phyloP scores from a whole-genome alignment of 2,329 filamentous ascomycete species.

The Colletotrichum karsti region DNA sequence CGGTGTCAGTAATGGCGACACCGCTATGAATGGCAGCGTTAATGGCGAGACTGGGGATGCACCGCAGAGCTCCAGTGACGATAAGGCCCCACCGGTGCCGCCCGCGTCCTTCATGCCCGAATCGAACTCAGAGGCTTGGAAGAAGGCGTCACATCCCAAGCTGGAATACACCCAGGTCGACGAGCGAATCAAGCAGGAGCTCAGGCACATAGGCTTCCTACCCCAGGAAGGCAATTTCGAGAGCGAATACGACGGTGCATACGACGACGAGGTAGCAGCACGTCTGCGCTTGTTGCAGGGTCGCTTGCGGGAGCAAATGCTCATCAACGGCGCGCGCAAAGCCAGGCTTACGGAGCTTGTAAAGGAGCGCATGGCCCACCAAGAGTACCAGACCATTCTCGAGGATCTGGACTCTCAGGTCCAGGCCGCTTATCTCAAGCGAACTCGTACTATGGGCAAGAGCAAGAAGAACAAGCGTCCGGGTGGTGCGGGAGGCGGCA shows the following conservation, averaged over 20 bases:
- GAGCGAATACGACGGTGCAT: conserved; percentile 87
- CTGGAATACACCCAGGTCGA: conserved; percentile 89
- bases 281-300: conserved; percentile 86
- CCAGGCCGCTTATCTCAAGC: conserved; percentile 93
- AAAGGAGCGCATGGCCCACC: conserved; percentile 91
- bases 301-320: conserved; percentile 82
- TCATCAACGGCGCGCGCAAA: conserved; percentile 92
- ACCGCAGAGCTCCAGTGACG: conserved; percentile 39
- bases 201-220: conserved; percentile 90
- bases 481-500: conserved; percentile 78
- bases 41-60: conserved; percentile 55
- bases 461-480: conserved; percentile 88
- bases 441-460: conserved; percentile 93
- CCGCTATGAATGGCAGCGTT: conserved; percentile 57
- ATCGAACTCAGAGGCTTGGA: conserved; percentile 79
- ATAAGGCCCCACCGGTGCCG: conserved; percentile 54
- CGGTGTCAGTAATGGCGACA: conserved; percentile 62
- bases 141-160: conserved; percentile 77
- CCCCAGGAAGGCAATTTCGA: conserved; percentile 65
- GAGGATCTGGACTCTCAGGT: conserved; percentile 97
- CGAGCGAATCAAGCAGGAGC: conserved; percentile 88
- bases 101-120: conserved; percentile 85
- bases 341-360: conserved; percentile 86
- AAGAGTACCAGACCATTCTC: conserved; percentile 96
- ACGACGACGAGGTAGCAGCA: conserved; percentile 93